Percentiles rank a stretch among this genome's conserved stretches.
These are phyloP conservation scores for Eucalyptus curtisii DNA, from an alignment of 345 rosid genomes.

Conservation along the genomic window DNA sequence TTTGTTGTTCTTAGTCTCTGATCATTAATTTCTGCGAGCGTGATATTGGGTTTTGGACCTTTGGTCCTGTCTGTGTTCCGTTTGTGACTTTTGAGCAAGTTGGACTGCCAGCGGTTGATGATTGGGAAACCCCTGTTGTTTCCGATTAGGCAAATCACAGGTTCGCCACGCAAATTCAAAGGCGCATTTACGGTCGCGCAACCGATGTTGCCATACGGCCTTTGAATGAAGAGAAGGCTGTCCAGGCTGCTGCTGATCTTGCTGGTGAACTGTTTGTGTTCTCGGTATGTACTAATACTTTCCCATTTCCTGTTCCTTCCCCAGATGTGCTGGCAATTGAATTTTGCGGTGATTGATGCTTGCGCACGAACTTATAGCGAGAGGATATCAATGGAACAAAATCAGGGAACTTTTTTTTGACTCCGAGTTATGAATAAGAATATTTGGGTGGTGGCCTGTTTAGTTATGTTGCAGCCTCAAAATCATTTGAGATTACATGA, in stretches of 20 bases:
- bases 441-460: neutral
- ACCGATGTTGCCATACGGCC: conserved; percentile 69
- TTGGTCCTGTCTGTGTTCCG: neutral
- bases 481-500: neutral
- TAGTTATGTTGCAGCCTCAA: neutral
- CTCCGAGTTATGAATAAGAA: neutral
- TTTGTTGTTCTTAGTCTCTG: neutral
- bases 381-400: neutral
- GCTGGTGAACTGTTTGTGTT: conserved; percentile 78
- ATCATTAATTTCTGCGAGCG: neutral
- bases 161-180: conserved; percentile 55
- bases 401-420: neutral
- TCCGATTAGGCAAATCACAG: conserved; percentile 57
- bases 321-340: neutral
- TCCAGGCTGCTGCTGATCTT: conserved; percentile 83
- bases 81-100: neutral
- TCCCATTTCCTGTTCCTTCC: neutral
- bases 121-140: neutral
- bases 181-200: conserved; percentile 52
- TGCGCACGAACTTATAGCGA: neutral
- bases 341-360: neutral
- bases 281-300: conserved; percentile 23
- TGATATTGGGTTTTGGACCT: neutral
- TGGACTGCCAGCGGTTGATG: neutral
- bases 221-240: conserved; percentile 72